Percentiles rank a stretch among this genome's conserved stretches.
Conservation (phyloP, 148 eudicot genomes). For the Heliosperma pusillum region DNA sequence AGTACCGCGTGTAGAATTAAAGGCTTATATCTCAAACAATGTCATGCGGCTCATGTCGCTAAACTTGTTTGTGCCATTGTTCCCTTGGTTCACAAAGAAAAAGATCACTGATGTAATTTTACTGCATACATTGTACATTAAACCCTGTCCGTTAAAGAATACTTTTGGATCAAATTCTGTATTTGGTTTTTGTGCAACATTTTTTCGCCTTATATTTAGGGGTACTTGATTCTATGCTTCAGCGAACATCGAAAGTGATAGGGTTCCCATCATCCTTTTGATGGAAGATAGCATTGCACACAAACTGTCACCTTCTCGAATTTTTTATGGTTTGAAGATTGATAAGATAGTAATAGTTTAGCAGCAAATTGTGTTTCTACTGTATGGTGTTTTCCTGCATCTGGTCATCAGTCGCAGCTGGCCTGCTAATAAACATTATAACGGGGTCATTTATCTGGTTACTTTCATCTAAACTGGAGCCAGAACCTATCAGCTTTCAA, state of each 20-base stretch:
- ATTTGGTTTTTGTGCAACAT: neutral
- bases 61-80: slow-evolving; percentile 2
- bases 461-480: neutral
- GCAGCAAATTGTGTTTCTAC: neutral
- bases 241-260: neutral
- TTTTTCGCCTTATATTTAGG: neutral
- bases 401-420: neutral
- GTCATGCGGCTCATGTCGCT: neutral
- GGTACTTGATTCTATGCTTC: neutral
- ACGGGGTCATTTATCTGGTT: neutral
- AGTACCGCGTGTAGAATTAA: neutral
- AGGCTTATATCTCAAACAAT: neutral
- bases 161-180: neutral
- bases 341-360: neutral
- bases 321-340: neutral
- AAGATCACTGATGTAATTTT: neutral
- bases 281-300: neutral
- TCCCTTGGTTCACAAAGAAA: neutral
- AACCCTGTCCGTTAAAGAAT: neutral
- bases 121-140: slow-evolving; percentile 4
- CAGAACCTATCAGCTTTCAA: neutral
- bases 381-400: neutral
- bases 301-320: neutral
- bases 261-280: neutral
- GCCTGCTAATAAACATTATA: neutral